phyloP scores from a whole-genome alignment of 164 flowering plant species.

The Hamamelis virginiana region DNA sequence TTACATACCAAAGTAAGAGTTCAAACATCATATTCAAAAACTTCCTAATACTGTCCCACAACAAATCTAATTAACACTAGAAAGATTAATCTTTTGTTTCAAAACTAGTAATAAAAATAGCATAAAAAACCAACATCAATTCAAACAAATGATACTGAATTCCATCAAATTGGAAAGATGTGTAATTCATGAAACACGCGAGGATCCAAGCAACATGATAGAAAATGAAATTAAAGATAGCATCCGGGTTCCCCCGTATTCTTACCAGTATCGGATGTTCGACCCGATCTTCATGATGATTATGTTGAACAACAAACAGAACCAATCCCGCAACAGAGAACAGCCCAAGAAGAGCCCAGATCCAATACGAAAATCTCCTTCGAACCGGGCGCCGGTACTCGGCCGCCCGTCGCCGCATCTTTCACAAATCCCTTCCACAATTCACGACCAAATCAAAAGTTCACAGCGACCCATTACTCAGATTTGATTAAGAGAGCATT shows the following conservation, averaged over 20 bases:
- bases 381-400: conserved; percentile 87
- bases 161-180: background rate
- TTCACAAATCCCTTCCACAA: conserved; percentile 33
- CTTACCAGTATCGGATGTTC: conserved; percentile 29
- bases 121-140: background rate
- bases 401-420: conserved; percentile 85
- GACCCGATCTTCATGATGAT: conserved; percentile 48
- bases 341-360: conserved; percentile 67
- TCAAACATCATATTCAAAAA: no score
- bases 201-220: background rate
- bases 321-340: conserved; percentile 59
- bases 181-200: background rate
- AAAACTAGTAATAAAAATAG: background rate
- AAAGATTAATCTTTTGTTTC: background rate
- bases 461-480: conserved; percentile 26
- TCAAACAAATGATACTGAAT: background rate
- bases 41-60: no score
- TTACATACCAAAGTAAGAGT: no score
- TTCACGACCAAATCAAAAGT: conserved; percentile 37
- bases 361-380: conserved; percentile 74
- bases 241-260: background rate
- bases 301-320: conserved; percentile 75
- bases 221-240: background rate
- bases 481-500: conserved; percentile 12
- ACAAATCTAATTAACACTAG: background rate